Base-by-base conservation (phyloP, 176 grass and related monocot species). In the Zizania latifolia region DNA sequence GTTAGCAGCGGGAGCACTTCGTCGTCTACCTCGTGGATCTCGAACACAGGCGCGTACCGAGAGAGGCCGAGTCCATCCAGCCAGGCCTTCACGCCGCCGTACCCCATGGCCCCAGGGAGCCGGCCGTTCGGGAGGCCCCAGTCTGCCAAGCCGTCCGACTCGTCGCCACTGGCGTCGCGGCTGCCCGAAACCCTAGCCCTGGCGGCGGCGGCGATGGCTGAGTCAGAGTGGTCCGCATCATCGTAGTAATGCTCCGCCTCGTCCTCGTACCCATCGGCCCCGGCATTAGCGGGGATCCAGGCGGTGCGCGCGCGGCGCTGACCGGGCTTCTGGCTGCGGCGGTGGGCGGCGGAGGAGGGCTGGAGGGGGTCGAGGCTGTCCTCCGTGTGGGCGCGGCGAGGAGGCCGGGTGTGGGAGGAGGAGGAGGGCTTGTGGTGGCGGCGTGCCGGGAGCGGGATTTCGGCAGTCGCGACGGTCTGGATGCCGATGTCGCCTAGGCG, bases 21-120 rank as follows among this genome's bases (percentile, higher is more conserved):
- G 4, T 92, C 86, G 41, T 98, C 94, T 41, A 94, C 94, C 84
- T 98, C 94, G 68, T 94, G 91, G 72, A 92, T 90, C 89, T 94
- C 84, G 58, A 98, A 98, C 11, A 92, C 82, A 0, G 78, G 91
- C 1, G 78, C 82, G 50, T 98, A 98, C 77, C 91, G 78, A 10
- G 65, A 54, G 10, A 98, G 86, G 22, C 94, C 91, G 38, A 98
- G 44, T 1, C 84, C 72, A 2, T 92, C 78, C 0, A 98, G 78
- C 94, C 94, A 98, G 3, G 84, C n/a, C 44, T 56, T 84, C 31
- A 98, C 83, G 7, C 90, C 80, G 22, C 85, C 81, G n/a, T 87
- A 86, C 15, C 81, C 84, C 9, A 53, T 68, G 0, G 60, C 34
- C 13, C 63, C 67, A 36, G 76, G 71, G 39, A 82, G 80, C 13